phyloP scores from a whole-genome alignment of 257 asterid species.

The Sherardia arvensis region DNA sequence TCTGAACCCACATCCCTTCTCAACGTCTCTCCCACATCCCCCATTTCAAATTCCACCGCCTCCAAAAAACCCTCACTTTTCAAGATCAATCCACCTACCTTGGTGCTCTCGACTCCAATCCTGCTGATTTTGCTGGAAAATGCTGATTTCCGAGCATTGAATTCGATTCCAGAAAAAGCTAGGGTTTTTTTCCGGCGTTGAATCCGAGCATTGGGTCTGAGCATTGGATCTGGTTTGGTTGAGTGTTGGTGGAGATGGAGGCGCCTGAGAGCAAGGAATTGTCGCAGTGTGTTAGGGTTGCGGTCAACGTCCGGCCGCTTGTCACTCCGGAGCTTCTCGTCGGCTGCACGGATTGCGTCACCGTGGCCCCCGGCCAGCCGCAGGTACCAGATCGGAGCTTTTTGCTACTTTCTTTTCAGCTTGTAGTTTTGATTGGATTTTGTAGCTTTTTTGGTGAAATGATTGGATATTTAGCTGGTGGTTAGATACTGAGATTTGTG shows the following conservation, averaged over 20 bases:
- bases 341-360: conserved; percentile 83
- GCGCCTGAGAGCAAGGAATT: conserved; percentile 36
- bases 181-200: background rate
- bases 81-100: background rate
- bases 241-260: conserved; percentile 42
- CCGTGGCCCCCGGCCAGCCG: conserved; percentile 60
- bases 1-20: background rate
- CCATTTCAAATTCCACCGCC: conserved; percentile 13
- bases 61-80: background rate
- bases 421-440: background rate
- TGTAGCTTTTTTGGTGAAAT: background rate
- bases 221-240: background rate
- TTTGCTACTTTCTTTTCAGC: background rate
- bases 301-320: conserved; percentile 77
- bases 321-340: conserved; percentile 84
- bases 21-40: conserved; percentile 6
- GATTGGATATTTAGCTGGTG: background rate
- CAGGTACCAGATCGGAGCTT: conserved; percentile 43
- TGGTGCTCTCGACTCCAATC: too few species aligned
- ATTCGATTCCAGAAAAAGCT: background rate
- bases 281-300: conserved; percentile 79
- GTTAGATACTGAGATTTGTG: conserved; percentile 2
- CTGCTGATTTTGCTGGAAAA: background rate
- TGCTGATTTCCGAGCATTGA: background rate
- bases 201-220: conserved; percentile 2